phyloP scores from a whole-genome alignment of 805 yeast genomes.

The Kockiozyma suomiensis region DNA sequence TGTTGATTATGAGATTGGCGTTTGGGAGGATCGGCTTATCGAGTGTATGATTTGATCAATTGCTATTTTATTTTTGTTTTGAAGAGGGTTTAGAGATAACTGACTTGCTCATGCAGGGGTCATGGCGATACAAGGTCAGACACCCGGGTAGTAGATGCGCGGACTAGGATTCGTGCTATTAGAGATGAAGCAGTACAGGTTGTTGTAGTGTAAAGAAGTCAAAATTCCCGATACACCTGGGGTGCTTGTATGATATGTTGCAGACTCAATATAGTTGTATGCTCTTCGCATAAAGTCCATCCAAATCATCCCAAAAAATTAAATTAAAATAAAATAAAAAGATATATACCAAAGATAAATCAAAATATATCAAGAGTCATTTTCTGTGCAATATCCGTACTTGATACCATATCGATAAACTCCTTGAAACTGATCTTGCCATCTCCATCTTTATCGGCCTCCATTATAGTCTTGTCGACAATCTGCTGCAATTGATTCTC shows the following conservation, averaged over 20 bases:
- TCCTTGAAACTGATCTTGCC: slow-evolving; percentile 85
- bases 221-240: no score
- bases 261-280: not conserved
- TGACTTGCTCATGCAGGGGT: not conserved
- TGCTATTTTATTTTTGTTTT: not conserved
- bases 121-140: not conserved
- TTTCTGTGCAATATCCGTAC: slow-evolving; percentile 39
- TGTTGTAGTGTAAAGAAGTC: no score
- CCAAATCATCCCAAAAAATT: no score
- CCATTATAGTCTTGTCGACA: slow-evolving; percentile 93
- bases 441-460: slow-evolving; percentile 85
- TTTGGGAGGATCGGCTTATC: slow-evolving; percentile 29
- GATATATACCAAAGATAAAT: no score
- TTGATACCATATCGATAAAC: slow-evolving; percentile 58
- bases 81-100: not conserved
- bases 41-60: slow-evolving; percentile 15
- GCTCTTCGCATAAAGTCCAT: not conserved
- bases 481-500: slow-evolving; percentile 91
- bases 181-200: no score
- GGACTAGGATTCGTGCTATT: no score
- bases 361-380: slow-evolving; percentile 38
- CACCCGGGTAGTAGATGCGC: not conserved
- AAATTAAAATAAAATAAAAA: not conserved
- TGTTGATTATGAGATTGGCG: slow-evolving; percentile 31
- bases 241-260: no score